Base-by-base conservation (phyloP, 352 stramenopile species). In the Phytopythium chamaehyphon region DNA sequence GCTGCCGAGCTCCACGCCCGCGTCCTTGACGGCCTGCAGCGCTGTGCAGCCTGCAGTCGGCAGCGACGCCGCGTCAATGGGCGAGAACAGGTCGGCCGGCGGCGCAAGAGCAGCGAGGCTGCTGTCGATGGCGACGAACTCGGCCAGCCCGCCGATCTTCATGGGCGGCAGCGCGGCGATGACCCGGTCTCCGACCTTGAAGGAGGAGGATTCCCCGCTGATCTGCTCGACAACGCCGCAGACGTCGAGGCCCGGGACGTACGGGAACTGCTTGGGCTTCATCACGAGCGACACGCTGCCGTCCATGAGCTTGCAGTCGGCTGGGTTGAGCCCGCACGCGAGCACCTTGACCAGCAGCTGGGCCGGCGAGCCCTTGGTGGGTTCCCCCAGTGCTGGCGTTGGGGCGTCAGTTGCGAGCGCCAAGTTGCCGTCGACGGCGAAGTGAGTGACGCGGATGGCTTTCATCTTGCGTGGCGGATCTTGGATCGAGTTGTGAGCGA, bases 171-270 rank as follows among this genome's bases (percentile, higher is more conserved):
- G 52, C 9, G 54, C 56, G 1, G 64, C 55, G 11, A 74, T 55
- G 12, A 83, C 52, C 35, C 52, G 56, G 50, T 83, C 69, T 11
- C 72, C 72, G 16, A 55, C 40, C 5, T 59, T 51, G 44, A 80
- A 66, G 8, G 24, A 14, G 31, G 16, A 50, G 36, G 63, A 76
- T 12, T 59, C 50, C 21, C 40, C 21, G 7, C 69, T 57, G 6
- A 78, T 55, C 16, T 59, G 39, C 23, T 76, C 55, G 9, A 83
- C 56, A 24, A 80, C 40, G 8, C 66, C 72, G 45, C 66, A 80
- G 19, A 80, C 45, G 23, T 83, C 72, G 24, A 72, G 61, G 4
- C 72, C 63, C 3, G 57, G 56, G 8, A 65, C 59, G 58, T 83
- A 83, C 9, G 73, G 69, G 37, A 75, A 79, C 40, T 42, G 3